Base-by-base conservation (phyloP, 352 stramenopile species). In the Pythium rishiriense region DNA sequence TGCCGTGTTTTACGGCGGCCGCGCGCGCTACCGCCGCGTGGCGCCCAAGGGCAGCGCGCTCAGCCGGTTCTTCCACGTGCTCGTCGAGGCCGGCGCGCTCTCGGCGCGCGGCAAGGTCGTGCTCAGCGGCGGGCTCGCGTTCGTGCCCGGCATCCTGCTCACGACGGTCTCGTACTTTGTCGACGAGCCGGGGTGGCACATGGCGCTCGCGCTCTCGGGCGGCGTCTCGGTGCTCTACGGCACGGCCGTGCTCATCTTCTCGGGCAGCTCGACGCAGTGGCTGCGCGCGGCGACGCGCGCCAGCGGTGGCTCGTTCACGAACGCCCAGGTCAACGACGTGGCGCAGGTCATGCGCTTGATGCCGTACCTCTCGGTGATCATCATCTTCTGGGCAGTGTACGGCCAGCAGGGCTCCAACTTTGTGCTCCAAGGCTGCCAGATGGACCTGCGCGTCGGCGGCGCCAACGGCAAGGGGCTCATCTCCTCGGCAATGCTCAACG, bases 361-460 rank as follows among this genome's bases (percentile, higher is more conserved):
- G 54, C 85, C 87, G 41, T 96, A 91, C 45, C 57, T 96, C 47
- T 86, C 82, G 24, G 76, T 87, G 19, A 88, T 93, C 57, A 88
- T 96, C 54, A 80, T 90, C 31, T 96, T 96, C 64, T 94, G 85
- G 83, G 79, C 82, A 0, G 82, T 94, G 3, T 94, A 94, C 68
- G 81, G 66, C 19, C 86, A 94, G 67, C 85, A 90, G 72, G 76
- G 69, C 42, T 88, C 87, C 52, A 94, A 96, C 58, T 95, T 94
- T 47, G 78, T 93, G 37, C 69, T 94, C 3, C 87, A 94, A 62
- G n/a, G 66, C 19, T 89, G 80, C 64, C 78, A 88, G 67, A 88
- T 90, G 78, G 77, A 90, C 52, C 68, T 90, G 25, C 74, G 74
- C 45, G 21, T 86, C n/a, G 46, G 56, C 26, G 49, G 52, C 15